Base-by-base conservation (phyloP, 495 filamentous ascomycete species). In the Pyrenopolyporus hunteri region DNA sequence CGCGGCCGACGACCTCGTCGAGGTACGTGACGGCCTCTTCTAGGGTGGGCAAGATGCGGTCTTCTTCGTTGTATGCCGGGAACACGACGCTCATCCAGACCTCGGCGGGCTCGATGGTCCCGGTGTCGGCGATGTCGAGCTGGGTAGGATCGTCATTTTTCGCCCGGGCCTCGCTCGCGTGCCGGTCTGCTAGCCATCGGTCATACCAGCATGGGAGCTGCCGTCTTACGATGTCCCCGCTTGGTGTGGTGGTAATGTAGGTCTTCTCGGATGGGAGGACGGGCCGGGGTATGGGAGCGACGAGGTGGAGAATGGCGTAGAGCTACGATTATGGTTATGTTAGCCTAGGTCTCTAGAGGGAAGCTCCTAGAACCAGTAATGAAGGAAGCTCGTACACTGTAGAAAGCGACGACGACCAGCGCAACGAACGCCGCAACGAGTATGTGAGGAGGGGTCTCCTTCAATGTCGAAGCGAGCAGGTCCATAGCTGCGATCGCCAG, bases 41-140 rank as follows among this genome's bases (percentile, higher is more conserved):
- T 13, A 99, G 80, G 83, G 96, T 96, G 6, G 85, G 85, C 5
- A 82, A 78, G 14, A 99, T 79, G 10, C 94, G 85, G 52, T 90
- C 82, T 62, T 91, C 85, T 64, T 99, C 94, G 72, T 99, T 98
- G 80, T 91, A 99, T 4, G 94, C 94, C 0, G 94, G 94, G 42
- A 98, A 88, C 2, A 98, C 91, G 2, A 98, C 85, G 48, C 89
- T 93, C 79, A 98, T 85, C 70, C 72, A 66, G 6, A 76, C 72
- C 26, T 80, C 76, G 39, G 74, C 72, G 3, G 75, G 76, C 65
- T 78, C 76, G 33, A 78, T 79, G 53, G 64, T 67, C 11, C 71
- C 73, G 11, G 71, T 59, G 29, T 78, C 63, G 37, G 77, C 70
- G 11, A 77, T 58, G 17, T 70, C 67, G 49, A 67, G 63, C 45